These are phyloP conservation scores for Tolypocladium tropicale DNA, from an alignment of 2,329 filamentous ascomycete genomes.

Conservation along the genomic window DNA sequence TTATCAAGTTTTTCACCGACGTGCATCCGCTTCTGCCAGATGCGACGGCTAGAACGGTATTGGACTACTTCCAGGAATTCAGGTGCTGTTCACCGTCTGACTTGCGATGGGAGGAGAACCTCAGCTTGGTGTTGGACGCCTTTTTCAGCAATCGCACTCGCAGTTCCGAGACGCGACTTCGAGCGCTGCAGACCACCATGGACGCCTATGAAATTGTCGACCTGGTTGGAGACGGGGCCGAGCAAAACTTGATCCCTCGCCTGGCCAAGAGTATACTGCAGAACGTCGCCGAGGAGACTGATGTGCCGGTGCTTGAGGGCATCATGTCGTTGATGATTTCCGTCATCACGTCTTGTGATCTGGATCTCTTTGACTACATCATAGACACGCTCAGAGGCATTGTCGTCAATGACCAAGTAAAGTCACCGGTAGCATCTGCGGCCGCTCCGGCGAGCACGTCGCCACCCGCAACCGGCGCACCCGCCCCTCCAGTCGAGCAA, in stretches of 20 bases:
- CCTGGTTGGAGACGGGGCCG: conserved; percentile 47
- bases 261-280: conserved; percentile 53
- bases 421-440: conserved; percentile 27
- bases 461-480: conserved; percentile 9
- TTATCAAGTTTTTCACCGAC: conserved; percentile 56
- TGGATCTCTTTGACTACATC: conserved; percentile 48
- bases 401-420: conserved; percentile 36
- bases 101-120: conserved; percentile 54
- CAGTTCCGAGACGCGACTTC: conserved; percentile 50
- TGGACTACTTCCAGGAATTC: conserved; percentile 59
- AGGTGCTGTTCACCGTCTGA: conserved; percentile 64
- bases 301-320: conserved; percentile 53
- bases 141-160: conserved; percentile 54
- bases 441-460: conserved; percentile 12
- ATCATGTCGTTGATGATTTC: conserved; percentile 55
- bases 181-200: conserved; percentile 50
- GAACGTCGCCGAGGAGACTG: conserved; percentile 51
- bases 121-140: conserved; percentile 46
- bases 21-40: conserved; percentile 55
- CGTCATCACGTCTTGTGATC: conserved; percentile 50
- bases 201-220: conserved; percentile 50
- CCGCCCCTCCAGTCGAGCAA: conserved; percentile 19
- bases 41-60: conserved; percentile 50
- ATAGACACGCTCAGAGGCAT: conserved; percentile 41
- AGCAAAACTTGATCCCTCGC: conserved; percentile 44